phyloP scores from a whole-genome alignment of 1,284 basidiomycete species.

The Porphyrellus sp. region DNA sequence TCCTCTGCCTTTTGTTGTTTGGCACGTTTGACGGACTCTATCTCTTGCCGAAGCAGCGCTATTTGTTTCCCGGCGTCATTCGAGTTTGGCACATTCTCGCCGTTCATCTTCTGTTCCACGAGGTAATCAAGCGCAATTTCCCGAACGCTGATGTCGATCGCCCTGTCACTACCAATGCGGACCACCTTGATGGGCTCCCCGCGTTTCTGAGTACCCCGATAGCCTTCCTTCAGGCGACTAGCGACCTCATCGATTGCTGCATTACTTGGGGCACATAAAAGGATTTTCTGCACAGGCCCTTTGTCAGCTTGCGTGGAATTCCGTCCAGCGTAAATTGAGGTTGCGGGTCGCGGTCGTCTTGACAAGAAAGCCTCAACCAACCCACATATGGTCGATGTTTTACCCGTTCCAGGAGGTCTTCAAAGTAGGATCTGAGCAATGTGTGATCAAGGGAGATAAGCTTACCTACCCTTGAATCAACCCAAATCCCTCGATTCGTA shows the following conservation, averaged over 20 bases:
- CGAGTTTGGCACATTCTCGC: constrained; percentile 40
- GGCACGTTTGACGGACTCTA: constrained; percentile 63
- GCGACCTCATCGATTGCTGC: constrained; percentile 98
- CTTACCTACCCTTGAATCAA: constrained; percentile 88
- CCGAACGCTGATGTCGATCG: constrained; percentile 81
- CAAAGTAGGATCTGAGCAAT: constrained; percentile 4
- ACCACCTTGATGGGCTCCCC: constrained; percentile 75
- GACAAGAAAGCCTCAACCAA: constrained; percentile 85
- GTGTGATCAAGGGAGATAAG: constrained; percentile 3
- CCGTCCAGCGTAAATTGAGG: constrained; percentile 48
- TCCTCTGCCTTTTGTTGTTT: constrained; percentile 67
- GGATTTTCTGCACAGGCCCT: constrained; percentile 66
- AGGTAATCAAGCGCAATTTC: constrained; percentile 87
- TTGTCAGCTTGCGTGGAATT: constrained; percentile 44
- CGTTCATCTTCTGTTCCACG: constrained; percentile 74
- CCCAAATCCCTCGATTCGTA: constrained; percentile 77
- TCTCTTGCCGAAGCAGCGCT: constrained; percentile 57
- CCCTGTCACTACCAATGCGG: constrained; percentile 78
- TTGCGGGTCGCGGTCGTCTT: constrained; percentile 48
- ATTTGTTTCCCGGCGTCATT: constrained; percentile 59
- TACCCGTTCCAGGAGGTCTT: constrained; percentile 94
- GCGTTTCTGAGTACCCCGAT: constrained; percentile 57
- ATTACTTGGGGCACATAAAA: constrained; percentile 97
- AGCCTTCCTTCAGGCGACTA: constrained; percentile 79
- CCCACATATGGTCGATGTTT: constrained; percentile 97